Percentiles rank a stretch among this genome's conserved stretches.
phyloP scores from a whole-genome alignment of 805 yeast species.

The Candida coquimbonensis region DNA sequence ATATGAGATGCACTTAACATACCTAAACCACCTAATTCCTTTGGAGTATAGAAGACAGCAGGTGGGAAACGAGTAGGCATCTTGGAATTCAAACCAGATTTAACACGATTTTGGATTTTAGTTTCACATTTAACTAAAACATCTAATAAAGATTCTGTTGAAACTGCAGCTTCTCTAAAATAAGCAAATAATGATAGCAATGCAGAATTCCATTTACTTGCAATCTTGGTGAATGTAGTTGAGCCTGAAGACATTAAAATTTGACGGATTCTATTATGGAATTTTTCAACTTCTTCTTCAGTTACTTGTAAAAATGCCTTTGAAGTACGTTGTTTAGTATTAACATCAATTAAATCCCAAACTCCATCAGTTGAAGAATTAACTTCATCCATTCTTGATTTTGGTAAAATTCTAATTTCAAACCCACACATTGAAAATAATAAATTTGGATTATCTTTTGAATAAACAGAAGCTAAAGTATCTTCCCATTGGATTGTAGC shows the following conservation, averaged over 20 bases:
- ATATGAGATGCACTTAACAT: conserved; percentile 97
- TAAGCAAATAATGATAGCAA: conserved; percentile 80
- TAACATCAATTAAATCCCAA: conserved; percentile 76
- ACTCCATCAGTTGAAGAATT: conserved; percentile 69
- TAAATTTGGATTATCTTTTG: conserved; percentile 83
- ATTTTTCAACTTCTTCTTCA: conserved; percentile 68
- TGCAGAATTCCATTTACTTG: conserved; percentile 94
- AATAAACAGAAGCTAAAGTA: conserved; percentile 80
- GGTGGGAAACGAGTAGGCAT: conserved; percentile 99
- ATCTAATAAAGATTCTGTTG: conserved; percentile 74
- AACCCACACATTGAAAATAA: conserved; percentile 92
- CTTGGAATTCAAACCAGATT: conserved; percentile 90
- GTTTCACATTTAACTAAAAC: conserved; percentile 86
- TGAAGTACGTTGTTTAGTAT: conserved; percentile 80
- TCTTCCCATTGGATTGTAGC: conserved; percentile 74
- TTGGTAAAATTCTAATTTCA: conserved; percentile 85
- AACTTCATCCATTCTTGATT: conserved; percentile 47
- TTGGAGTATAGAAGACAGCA: conserved; percentile 96
- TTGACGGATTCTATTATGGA: conserved; percentile 80
- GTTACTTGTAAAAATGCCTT: conserved; percentile 82
- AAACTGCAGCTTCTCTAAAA: conserved; percentile 85
- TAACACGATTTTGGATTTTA: conserved; percentile 86
- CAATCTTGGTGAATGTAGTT: conserved; percentile 88
- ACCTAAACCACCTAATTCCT: conserved; percentile 94
- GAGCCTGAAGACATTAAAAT: conserved; percentile 94